Base-by-base conservation (phyloP, 768 basidiomycete species). In the Suillus spraguei region DNA sequence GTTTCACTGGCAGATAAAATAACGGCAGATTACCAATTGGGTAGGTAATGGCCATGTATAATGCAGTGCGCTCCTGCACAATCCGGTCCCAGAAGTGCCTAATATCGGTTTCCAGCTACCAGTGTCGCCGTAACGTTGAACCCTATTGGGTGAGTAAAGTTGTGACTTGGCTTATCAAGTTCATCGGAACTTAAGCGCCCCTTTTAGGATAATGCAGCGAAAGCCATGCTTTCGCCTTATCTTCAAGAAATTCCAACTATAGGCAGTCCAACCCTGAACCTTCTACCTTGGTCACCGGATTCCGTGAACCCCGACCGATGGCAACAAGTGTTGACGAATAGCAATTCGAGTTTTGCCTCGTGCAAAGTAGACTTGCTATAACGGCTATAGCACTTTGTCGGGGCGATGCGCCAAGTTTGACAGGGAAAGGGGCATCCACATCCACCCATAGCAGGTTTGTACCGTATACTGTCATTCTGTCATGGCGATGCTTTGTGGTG, bases 131-230 rank as follows among this genome's bases (percentile, higher is more conserved):
- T 47, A 47, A 52, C 42, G 54, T 52, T n/a, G 46, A 36, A 63
- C 61, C 24, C 61, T 55, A 33, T 50, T 17, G 41, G 17, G 39
- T 9, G 44, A 60, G 60, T 64, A 55, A 64, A n/a, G 41, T 44
- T 60, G 50, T 39, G 59, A 50, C 62, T 47, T 60, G 55, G 60
- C 65, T 69, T 65, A 65, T 67, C 67, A 49, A 60, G 63, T 58
- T 52, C 63, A 41, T 66, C 74, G 74, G 74, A 74, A 47, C 74
- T 75, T 76, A 68, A 59, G 70, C 74, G 75, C 74, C 75, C 74
- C 68, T 68, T 74, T 73, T 59, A 52, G 56, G 53, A 56, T 59
- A n/a, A 35, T 16, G 38, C 55, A 58, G 55, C 10, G 10, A 56
- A 52, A 39, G 36, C 36, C 55, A 56, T 56, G 55, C 55, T 58